These are phyloP conservation scores for Kluyveromyces dobzhanskii DNA, from an alignment of 805 yeast genomes.

Conservation along the genomic window DNA sequence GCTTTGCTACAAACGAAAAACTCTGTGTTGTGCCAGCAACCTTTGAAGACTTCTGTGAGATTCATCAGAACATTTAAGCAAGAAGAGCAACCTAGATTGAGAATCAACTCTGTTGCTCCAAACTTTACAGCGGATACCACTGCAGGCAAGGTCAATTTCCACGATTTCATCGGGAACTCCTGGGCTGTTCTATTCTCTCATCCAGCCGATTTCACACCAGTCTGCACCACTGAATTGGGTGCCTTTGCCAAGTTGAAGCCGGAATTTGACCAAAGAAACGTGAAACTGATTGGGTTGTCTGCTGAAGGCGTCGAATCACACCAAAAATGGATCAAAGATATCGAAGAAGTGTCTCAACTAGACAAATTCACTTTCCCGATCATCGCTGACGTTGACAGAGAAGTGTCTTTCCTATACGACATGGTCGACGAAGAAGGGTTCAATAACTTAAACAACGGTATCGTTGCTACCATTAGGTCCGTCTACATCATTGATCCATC, in stretches of 20 bases:
- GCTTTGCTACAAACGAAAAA: conserved; percentile 20
- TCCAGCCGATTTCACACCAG: conserved; percentile 96
- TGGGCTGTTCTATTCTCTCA: conserved; percentile 90
- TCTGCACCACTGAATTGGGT: conserved; percentile 93
- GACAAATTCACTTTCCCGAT: conserved; percentile 78
- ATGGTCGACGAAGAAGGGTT: conserved; percentile 85
- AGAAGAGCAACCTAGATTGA: conserved; percentile 48
- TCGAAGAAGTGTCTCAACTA: conserved; percentile 72
- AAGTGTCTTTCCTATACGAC: conserved; percentile 76
- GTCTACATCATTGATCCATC: conserved; percentile 86
- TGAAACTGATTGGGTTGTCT: conserved; percentile 83
- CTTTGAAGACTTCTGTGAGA: conserved; percentile 23
- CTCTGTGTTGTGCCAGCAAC: conserved; percentile 17
- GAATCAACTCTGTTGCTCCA: conserved; percentile 84
- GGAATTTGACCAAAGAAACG: conserved; percentile 77
- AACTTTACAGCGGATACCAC: conserved; percentile 80
- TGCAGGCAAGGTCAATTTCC: conserved; percentile 76
- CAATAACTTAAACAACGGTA: conserved; percentile 62
- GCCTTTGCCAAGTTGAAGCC: conserved; percentile 86
- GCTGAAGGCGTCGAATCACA: conserved; percentile 79
- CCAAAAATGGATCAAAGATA: conserved; percentile 82
- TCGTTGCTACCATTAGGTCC: conserved; percentile 83
- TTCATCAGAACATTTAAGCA: conserved; percentile 40
- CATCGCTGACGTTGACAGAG: conserved; percentile 78
- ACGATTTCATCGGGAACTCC: conserved; percentile 73